A percentile compares a stretch with the other conserved stretches of the same genome.
Conservation (phyloP, 2,329 filamentous ascomycete genomes). For the Aspergillus persii region DNA sequence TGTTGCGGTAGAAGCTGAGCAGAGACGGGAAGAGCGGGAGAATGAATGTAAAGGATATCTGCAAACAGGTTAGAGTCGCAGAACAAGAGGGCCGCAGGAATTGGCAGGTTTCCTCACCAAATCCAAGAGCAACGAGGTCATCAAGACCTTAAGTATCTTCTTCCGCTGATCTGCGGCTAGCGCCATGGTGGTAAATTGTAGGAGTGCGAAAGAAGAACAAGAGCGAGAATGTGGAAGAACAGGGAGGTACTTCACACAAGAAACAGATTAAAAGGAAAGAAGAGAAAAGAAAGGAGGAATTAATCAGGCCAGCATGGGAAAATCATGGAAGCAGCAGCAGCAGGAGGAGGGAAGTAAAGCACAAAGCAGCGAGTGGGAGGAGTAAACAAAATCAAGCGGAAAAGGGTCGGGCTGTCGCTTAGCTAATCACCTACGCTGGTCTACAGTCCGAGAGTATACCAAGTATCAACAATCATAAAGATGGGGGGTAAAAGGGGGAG, state of each 20-base stretch:
- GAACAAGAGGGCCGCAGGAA: background rate
- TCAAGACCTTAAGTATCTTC: slow-evolving; percentile 80
- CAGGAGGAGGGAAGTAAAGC: background rate
- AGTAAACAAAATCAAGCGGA: background rate
- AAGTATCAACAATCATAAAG: too few relatives aligned
- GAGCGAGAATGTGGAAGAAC: background rate
- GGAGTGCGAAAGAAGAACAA: background rate
- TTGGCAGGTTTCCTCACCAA: slow-evolving; percentile 61
- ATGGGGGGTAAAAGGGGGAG: background rate
- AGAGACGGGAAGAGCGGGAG: slow-evolving; percentile 93
- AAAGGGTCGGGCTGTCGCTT: background rate
- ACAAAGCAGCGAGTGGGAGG: background rate
- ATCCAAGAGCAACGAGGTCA: slow-evolving; percentile 84
- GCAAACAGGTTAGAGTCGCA: slow-evolving; percentile 6
- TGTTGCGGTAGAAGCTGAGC: slow-evolving; percentile 90
- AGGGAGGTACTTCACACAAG: background rate
- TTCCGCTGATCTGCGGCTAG: slow-evolving; percentile 58
- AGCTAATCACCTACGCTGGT: background rate
- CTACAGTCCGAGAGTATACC: too few relatives aligned
- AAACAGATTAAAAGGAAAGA: slow-evolving; percentile 18
- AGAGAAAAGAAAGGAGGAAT: slow-evolving; percentile 3
- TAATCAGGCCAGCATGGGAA: background rate
- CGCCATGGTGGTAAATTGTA: slow-evolving; percentile 28
- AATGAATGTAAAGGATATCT: slow-evolving; percentile 99
- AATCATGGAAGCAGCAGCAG: background rate